These are phyloP conservation scores for Coemansia sp. DNA, from an alignment of 192 early-diverging fungal genomes.

Conservation along the genomic window DNA sequence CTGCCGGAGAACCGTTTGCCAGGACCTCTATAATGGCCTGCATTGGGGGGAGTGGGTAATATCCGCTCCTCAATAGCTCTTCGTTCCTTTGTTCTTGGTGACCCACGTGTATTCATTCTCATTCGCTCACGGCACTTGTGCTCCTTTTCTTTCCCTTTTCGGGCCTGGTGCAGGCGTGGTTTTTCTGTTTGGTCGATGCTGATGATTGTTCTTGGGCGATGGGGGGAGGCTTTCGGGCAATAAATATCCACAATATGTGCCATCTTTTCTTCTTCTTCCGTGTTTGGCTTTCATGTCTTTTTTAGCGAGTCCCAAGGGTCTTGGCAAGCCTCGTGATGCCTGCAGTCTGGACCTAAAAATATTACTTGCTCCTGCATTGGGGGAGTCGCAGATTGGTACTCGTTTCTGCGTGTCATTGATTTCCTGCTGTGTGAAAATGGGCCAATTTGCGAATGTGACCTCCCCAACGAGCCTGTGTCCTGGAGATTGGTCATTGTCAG, in stretches of 20 bases:
- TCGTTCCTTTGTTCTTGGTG: neutral
- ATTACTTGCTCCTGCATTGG: neutral
- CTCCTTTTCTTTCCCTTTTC: neutral
- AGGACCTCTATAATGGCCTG: neutral
- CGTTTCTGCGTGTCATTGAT: neutral
- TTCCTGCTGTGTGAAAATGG: neutral
- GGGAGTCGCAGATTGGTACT: neutral
- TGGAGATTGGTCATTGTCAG: neutral
- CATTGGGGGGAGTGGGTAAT: neutral
- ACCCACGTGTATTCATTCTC: neutral
- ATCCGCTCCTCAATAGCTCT: neutral
- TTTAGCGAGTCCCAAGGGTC: neutral
- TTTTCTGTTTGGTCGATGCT: neutral
- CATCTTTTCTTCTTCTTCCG: neutral
- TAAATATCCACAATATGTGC: neutral
- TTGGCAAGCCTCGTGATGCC: neutral
- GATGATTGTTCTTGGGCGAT: neutral
- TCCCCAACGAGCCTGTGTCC: neutral
- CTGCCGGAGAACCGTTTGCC: neutral
- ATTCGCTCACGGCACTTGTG: neutral
- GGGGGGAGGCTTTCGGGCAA: neutral
- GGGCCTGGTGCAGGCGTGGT: neutral
- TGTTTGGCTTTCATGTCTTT: neutral
- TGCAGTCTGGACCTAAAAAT: neutral
- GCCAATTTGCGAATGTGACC: neutral